Evolutionary conservation across 768 basidiomycete genomes (phyloP), one percentile per base, ranked within the genome.

Genomic region (Rhodotorula toruloides): DNA sequence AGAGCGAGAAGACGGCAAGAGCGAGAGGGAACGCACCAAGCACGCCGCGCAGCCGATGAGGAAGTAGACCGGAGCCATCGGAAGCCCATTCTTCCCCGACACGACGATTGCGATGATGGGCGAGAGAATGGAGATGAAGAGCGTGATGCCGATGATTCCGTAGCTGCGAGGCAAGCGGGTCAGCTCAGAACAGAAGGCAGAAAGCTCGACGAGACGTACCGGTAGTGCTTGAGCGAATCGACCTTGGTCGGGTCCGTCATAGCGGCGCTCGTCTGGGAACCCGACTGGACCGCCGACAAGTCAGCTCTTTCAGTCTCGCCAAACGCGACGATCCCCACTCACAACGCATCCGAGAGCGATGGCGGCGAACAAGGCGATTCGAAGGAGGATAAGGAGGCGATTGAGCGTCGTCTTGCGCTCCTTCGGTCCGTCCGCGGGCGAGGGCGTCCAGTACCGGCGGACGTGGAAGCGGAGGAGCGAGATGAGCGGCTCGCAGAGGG

Each of bases 301-400:
- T 27, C 8, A n/a, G 54, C 4, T 39, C 31, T 14, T 37, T 31
- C 25, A 50, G 48, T 32, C 7, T 31, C 37, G 14, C 27, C 4
- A 32, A 58, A 29, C 25, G 25, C 7, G 14, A 17, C 47, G 50
- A 36, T 32, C 13, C 16, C 4, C 3, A 53, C 65, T n/a, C 19
- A 62, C 65, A 6, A 37, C 40, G 21, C 59, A 47, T 7, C 61
- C 58, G 32, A 68, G 37, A 22, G 59, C n/a, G 61, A 63, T 6
- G 39, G 54, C 54, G 14, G 50, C 58, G 40, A 59, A 12, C 17
- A 63, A 17, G 1, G 39, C 52, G 32, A 60, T 47, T 17, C 43
- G 25, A 27, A 58, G 32, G 17, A 63, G 5, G 0, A 17, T 32
- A 1, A 57, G 31, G 2, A 36, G 4, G 25, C 57, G 52, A 8